Evolutionary conservation across 768 basidiomycete species (phyloP), one percentile per base, ranked within the genome.

Genomic region (Lentinula guzmanii): DNA sequence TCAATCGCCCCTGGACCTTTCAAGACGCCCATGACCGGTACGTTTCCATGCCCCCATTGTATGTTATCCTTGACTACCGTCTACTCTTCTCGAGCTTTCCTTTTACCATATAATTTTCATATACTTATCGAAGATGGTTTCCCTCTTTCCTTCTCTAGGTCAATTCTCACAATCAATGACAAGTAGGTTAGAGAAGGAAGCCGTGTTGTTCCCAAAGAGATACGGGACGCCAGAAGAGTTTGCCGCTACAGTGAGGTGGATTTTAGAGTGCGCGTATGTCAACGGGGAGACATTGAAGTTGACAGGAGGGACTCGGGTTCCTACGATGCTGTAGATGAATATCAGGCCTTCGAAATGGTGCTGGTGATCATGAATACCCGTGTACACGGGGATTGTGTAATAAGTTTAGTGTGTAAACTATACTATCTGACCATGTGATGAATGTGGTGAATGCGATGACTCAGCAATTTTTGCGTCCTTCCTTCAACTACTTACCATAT

Each of bases 1-100:
- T 77, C 82, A 18, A 73, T 86, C 58, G 85, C 85, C 0, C 84
- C 85, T 0, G 81, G 80, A 4, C 75, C 79, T 1, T 86, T 87
- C 69, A 70, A 72, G 6, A 82, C 76, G 57, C 76, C 69, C 60
- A 75, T 81, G 75, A 77, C 78, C 1, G 74, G 68, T 60, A 51
- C n/a, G 51, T 9, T 51, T 41, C 9, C 10, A 55, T 34, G 18
- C 35, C 41, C n/a, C 21, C 21, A 34, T 58, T 16, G 7, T 1
- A 28, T 28, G 28, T 28, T 28, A 28, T 28, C 28, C 28, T 28
- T 28, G 28, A 28, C 28, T 4, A 28, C 28, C 28, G 28, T 28
- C 0, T 28, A 3, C 28, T 4, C 0, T 28, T 28, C 28, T 28
- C 28, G 28, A 28, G 28, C 28, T 4, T 28, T 28, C 28, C 28